These are phyloP conservation scores for Macadamia tetraphylla DNA, from an alignment of 164 flowering plant genomes.

Conservation along the genomic window DNA sequence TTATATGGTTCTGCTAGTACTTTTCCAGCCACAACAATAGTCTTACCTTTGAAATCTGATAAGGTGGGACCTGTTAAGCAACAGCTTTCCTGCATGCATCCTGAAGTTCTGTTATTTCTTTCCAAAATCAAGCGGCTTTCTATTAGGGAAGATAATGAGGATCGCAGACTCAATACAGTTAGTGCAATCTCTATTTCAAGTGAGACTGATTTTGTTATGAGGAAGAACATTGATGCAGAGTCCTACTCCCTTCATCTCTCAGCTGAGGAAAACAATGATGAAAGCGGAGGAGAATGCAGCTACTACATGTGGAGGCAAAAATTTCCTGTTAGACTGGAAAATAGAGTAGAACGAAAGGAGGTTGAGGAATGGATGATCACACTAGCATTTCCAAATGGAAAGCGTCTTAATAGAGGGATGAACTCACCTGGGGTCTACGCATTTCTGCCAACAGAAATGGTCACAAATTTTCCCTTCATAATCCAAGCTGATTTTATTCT, in stretches of 20 bases:
- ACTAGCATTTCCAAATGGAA: slow-evolving; percentile 48
- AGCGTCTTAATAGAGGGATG: slow-evolving; percentile 38
- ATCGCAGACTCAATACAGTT: slow-evolving; percentile 35
- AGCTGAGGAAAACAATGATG: slow-evolving; percentile 26
- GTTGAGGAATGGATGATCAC: slow-evolving; percentile 49
- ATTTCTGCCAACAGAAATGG: slow-evolving; percentile 63
- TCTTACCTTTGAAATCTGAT: slow-evolving; percentile 57
- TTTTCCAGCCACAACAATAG: slow-evolving; percentile 47
- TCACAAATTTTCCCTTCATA: slow-evolving; percentile 54
- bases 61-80: slow-evolving; percentile 52
- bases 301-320: slow-evolving; percentile 68
- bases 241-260: slow-evolving; percentile 50
- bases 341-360: slow-evolving; percentile 40
- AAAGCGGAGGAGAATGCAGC: slow-evolving; percentile 28
- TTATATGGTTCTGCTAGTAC: slow-evolving; percentile 32
- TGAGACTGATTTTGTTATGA: slow-evolving; percentile 35
- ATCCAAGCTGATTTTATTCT: slow-evolving; percentile 46
- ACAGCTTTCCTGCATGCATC: slow-evolving; percentile 56
- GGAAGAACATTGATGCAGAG: slow-evolving; percentile 61
- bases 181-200: slow-evolving; percentile 44
- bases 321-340: slow-evolving; percentile 43
- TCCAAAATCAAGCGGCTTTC: slow-evolving; percentile 54
- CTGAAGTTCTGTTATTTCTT: slow-evolving; percentile 58
- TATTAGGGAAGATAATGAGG: slow-evolving; percentile 36
- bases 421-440: slow-evolving; percentile 51